Evolutionary conservation across 2,329 filamentous ascomycete genomes (phyloP).

Genomic region (Capronia coronata): DNA sequence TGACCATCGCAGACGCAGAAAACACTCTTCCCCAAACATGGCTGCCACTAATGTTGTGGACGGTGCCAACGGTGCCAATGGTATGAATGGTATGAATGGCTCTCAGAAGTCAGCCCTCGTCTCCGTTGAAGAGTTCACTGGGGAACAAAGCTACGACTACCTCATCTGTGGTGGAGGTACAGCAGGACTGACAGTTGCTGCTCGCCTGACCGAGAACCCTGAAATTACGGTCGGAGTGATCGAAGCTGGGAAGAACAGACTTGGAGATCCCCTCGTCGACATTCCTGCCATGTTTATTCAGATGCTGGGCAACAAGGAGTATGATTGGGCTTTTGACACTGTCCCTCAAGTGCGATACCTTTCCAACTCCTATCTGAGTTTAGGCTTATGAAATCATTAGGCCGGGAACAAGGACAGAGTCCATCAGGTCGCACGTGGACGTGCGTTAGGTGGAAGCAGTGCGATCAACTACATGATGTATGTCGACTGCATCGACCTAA

Average conservation of each 20-base stretch:
- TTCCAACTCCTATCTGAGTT: too few relatives aligned
- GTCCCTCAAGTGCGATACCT: conserved; percentile 30
- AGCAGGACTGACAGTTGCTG: conserved; percentile 48
- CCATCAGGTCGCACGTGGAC: conserved; percentile 31
- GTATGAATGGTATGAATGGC: conserved; percentile 16
- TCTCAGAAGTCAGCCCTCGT: conserved; percentile 16
- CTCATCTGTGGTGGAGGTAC: conserved; percentile 51
- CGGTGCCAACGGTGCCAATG: conserved; percentile 7
- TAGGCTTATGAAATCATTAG: too few relatives aligned
- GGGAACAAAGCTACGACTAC: conserved; percentile 23
- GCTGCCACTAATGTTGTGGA: conserved; percentile 10
- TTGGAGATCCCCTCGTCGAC: conserved; percentile 30
- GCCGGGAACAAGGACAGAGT: conserved; percentile 21
- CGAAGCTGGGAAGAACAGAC: conserved; percentile 38
- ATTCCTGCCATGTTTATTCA: conserved; percentile 27
- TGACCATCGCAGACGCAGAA: too few relatives aligned
- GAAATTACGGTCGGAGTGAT: conserved; percentile 41
- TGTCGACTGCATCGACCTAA: not conserved
- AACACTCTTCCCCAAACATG: conserved; percentile 14
- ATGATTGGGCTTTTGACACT: conserved; percentile 34
- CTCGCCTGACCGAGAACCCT: conserved; percentile 43
- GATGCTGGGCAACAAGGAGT: conserved; percentile 32
- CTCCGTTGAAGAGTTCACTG: conserved; percentile 20
- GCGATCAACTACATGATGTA: conserved; percentile 32
- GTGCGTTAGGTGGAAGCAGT: conserved; percentile 32